Conservation (phyloP, 352 stramenopile genomes). For the Phytopythium litorale region DNA sequence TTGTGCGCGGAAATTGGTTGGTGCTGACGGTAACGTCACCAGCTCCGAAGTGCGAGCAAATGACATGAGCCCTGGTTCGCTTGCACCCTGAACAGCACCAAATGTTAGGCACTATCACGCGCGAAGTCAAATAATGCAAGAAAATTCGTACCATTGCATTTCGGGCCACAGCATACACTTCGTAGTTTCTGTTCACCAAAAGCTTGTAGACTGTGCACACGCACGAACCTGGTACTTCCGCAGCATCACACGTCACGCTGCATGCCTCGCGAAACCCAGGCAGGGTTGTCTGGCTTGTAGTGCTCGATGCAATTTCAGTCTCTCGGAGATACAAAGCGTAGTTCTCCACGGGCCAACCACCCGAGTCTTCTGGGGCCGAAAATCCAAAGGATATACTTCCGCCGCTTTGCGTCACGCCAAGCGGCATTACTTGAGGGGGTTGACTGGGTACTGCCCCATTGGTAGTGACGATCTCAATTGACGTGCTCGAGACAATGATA, state of each 20-base stretch:
- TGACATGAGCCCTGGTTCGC: conserved; percentile 13
- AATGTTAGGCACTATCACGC: neutral
- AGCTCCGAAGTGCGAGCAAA: conserved; percentile 19
- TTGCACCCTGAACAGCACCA: conserved; percentile 23
- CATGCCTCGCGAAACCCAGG: neutral
- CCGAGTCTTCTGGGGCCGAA: conserved; percentile 20
- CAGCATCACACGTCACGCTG: neutral
- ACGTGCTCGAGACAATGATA: conserved; percentile 11
- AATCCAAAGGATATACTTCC: conserved; percentile 40
- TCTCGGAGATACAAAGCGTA: conserved; percentile 35
- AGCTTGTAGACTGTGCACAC: conserved; percentile 39
- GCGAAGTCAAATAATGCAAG: neutral
- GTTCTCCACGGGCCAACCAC: conserved; percentile 26
- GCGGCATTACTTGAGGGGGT: conserved; percentile 13
- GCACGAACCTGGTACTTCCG: neutral
- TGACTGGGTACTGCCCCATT: conserved; percentile 13
- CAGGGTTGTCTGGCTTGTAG: neutral
- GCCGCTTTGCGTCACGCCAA: conserved; percentile 15
- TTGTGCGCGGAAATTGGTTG: conserved; percentile 27
- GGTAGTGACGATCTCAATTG: conserved; percentile 18
- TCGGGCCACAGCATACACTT: conserved; percentile 34
- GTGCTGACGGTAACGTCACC: conserved; percentile 37
- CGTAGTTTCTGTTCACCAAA: conserved; percentile 33
- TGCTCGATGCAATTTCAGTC: neutral
- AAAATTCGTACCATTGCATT: conserved; percentile 30